Evolutionary conservation across 179 eudicot species (phyloP), one percentile per base, ranked within the genome.

Genomic region (Spergularia azorica): DNA sequence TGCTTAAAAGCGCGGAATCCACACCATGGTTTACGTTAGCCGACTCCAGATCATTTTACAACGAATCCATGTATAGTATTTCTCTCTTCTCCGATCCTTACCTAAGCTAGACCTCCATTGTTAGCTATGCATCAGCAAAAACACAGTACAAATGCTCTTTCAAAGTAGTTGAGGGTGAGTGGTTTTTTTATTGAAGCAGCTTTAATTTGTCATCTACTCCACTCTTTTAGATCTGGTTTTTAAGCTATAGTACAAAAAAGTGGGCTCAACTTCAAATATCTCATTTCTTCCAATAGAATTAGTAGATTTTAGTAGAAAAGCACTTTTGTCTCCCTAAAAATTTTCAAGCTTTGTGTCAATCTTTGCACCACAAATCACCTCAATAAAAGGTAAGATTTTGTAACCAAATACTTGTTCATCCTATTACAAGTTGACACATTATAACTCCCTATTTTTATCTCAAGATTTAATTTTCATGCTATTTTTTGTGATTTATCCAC

Each of bases 261-360:
- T 70, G 79, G 74, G 83, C 62, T 75, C 72, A 76, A 63, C 36
- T 68, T 60, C 48, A 57, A 54, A 68, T 18, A 75, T 48, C 71
- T 9, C 71, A 46, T 3, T 55, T 26, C 32, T 26, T 26, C 32
- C 32, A 26, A 26, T 26, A 26, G 32, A 26, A 26, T 26, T 26
- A 0, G 32, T 26, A 26, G 32, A 0, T 26, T 26, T 26, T 26
- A 26, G 32, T 26, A 26, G 32, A 26, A 26, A 26, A 26, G 2
- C 32, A 26, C 32, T 26, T 26, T 26, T 26, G 32, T 26, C 32
- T 26, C 32, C 32, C 32, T 26, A 26, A 26, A 26, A 26, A 26
- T 26, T 26, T 26, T 26, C 32, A 26, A 26, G 32, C 32, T 26
- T 26, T 75, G 16, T 63, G 52, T 76, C 80, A 63, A 12, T 63